These are phyloP conservation scores for Phytophthora capsici DNA, from an alignment of 352 stramenopile species.

Conservation along the genomic window DNA sequence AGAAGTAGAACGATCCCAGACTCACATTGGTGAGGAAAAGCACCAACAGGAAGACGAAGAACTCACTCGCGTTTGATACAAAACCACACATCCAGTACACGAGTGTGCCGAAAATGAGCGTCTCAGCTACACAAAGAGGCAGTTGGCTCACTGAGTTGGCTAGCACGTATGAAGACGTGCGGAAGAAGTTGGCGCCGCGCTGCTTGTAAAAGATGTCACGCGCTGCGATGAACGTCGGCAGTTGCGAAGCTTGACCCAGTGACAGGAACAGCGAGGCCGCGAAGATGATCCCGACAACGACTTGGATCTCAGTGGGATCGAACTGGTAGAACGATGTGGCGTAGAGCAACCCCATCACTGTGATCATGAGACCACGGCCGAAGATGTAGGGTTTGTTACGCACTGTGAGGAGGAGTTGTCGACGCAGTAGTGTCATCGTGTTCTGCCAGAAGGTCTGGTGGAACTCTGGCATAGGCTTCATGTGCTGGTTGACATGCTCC, in stretches of 20 bases:
- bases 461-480: constrained; percentile 66
- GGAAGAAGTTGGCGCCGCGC: constrained; percentile 58
- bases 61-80: constrained; percentile 35
- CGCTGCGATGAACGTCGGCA: constrained; percentile 65
- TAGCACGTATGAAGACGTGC: constrained; percentile 69
- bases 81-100: constrained; percentile 90
- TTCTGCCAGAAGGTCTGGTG: constrained; percentile 40
- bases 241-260: constrained; percentile 71
- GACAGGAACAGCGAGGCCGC: constrained; percentile 75
- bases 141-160: constrained; percentile 46
- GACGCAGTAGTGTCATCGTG: constrained; percentile 33
- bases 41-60: constrained; percentile 55
- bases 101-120: constrained; percentile 79
- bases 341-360: constrained; percentile 48
- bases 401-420: constrained; percentile 62
- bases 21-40: constrained; percentile 61
- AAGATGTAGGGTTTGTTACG: constrained; percentile 48
- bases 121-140: constrained; percentile 59
- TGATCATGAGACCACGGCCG: constrained; percentile 44
- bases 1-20: constrained; percentile 63
- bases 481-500: constrained; percentile 66
- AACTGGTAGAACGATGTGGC: constrained; percentile 48
- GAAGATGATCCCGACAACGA: constrained; percentile 66
- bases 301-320: constrained; percentile 35
- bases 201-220: constrained; percentile 58